A percentile compares a stretch with the other conserved stretches of the same genome.
Evolutionary conservation across 1,284 basidiomycete species (phyloP).

Genomic region (Microbotryum violaceum): DNA sequence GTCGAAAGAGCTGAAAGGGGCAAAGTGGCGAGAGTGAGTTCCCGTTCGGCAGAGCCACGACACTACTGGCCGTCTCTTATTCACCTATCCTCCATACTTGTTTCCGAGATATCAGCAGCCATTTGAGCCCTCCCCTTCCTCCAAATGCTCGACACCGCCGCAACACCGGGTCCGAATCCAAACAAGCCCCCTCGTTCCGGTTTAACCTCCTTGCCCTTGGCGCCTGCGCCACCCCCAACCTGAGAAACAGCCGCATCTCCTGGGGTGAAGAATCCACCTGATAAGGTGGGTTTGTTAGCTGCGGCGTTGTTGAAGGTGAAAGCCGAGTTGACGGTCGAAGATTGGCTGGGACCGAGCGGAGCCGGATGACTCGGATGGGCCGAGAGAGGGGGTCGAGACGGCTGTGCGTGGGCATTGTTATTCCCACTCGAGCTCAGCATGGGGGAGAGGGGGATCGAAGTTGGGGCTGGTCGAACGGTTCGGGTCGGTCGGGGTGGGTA

Average conservation of each 20-base stretch:
- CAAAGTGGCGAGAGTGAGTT: background rate
- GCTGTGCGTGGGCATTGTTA: constrained; percentile 14
- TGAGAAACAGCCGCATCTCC: constrained; percentile 1
- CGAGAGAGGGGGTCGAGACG: constrained; percentile 7
- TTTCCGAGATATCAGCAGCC: constrained; percentile 4
- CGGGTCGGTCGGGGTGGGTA: background rate
- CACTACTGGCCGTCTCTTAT: background rate
- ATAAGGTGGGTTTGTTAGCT: background rate
- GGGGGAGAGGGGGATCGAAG: background rate
- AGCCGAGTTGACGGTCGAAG: constrained; percentile 16
- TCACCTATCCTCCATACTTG: constrained; percentile 14
- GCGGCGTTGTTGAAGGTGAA: constrained; percentile 1
- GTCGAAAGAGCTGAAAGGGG: constrained; percentile 21
- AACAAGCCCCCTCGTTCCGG: background rate
- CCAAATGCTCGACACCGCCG: background rate
- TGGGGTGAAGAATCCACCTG: constrained; percentile 20
- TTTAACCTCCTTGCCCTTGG: background rate
- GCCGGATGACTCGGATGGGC: background rate
- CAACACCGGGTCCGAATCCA: background rate
- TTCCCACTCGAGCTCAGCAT: constrained; percentile 5
- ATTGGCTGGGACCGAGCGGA: constrained; percentile 21
- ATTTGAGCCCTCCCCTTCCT: background rate
- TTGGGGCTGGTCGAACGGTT: background rate
- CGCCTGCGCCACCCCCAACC: background rate
- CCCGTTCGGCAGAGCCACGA: no score